Evolutionary conservation across 2,329 filamentous ascomycete species (phyloP), one percentile per base, ranked within the genome.

Genomic region (Ophiostoma ulmi): DNA sequence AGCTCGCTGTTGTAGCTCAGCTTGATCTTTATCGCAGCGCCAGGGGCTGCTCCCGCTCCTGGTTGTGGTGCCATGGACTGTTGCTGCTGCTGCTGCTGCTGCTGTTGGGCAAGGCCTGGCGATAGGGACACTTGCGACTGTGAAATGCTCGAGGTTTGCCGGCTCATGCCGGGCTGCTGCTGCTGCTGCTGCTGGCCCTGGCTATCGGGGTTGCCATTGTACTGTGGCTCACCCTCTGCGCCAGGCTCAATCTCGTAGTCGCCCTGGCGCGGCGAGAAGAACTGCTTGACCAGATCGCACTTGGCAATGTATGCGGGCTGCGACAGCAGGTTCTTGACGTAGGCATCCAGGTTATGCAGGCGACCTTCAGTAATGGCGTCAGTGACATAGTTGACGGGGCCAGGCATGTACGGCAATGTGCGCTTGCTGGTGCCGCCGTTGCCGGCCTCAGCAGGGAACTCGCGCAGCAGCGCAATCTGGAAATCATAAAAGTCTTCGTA

Each of bases 401-500:
- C 95, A 11, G 95, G 95, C 95, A 99, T 99, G 79, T 97, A 98
- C 1, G 95, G 95, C 14, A 99, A 81, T 10, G 91, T 93, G 70
- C 95, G 90, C 77, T 91, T 90, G 77, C 93, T 89, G 68, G 85
- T 86, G 64, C 90, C 90, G 22, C 90, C 91, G 77, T 96, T 95
- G 70, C 95, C 95, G 52, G 95, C 94, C 80, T 98, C 95, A 48
- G 91, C 89, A 31, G 95, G 94, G 77, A 97, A 98, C 74, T 90
- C 92, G 64, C 93, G 94, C 67, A 99, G 87, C 10, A 99, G 88
- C 41, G 93, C 92, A 77, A 98, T 98, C 79, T 99, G 95, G 79
- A 98, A 94, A 79, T 98, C 95, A 81, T 98, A 99, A 78, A 99
- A 99, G 81, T 98, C 95, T 79, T 98, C 93, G 77, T 99, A 99